Evolutionary conservation across 176 grass and related monocot species (phyloP), one percentile per base, ranked within the genome.

Genomic region (Aegilops sharonensis): DNA sequence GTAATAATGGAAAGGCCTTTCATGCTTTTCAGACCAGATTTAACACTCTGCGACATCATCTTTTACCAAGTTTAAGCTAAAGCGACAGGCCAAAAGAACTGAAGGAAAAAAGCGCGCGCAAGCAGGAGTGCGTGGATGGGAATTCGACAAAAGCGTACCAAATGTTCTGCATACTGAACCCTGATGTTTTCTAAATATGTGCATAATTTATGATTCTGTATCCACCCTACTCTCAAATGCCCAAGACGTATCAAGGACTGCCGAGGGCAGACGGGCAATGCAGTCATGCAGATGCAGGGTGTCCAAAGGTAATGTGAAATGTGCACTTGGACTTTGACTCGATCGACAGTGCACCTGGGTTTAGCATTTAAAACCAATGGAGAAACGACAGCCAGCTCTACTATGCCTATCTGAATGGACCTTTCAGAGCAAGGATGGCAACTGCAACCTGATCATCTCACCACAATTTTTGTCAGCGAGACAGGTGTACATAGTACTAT

Each of bases 271-370:
- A 27, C 27, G 72, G 6, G 15, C 50, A 54, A 18, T 18, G 50
- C 45, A 48, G 45, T 48, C 45, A 48, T 48, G 45, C 72, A 9
- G 7, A 75, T 48, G 21, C 64, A 84, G 81, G 57, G 59, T 32
- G 43, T 81, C 60, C 48, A 81, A 89, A 61, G 72, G 68, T 18
- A 20, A 78, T 43, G 72, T 52, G 50, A 54, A 54, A 18, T 54
- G 50, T 18, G 50, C 50, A 65, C 34, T 34, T 79, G 83, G 72
- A 57, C 52, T 72, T 63, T 56, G 64, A 76, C 65, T 25, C 40
- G 23, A 9, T 37, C 40, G 37, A 54, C 5, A 76, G 23, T 37
- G 37, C 30, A 90, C 64, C 5, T 54, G 50, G 50, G 50, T 18
- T 54, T 18, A 54, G 15, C 50, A 54, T 54, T 18, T 6, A 54